Evolutionary conservation across 108 stramenopile genomes (phyloP), one percentile per base, ranked within the genome.

Genomic region (Bacterosira constricta): DNA sequence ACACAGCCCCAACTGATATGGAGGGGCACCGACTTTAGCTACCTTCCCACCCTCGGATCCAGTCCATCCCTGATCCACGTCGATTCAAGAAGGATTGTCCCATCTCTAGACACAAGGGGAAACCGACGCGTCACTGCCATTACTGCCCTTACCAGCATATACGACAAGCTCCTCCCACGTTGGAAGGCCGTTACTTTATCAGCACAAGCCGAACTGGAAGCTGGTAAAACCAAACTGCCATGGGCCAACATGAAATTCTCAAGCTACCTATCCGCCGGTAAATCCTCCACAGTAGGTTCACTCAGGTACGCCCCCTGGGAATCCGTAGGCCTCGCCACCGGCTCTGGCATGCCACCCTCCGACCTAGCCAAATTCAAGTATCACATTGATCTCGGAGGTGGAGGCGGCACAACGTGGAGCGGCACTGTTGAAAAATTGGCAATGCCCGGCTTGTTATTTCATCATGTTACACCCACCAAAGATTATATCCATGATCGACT

Each of bases 351-450:
- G n/a, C n/a, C n/a, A n/a, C n/a, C n/a, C n/a, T n/a, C n/a, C n/a
- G n/a, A n/a, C 51, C 21, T 52, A 21, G 51, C 51, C 9, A 10
- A 20, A 20, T 32, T 39, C 44, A 30, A 11, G 49, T 61, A 75
- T 27, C 74, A 75, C 41, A 75, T 75, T 21, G 74, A 75, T 34
- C 17, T 75, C 11, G 74, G 66, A 29, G 74, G 74, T 30, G 66
- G 58, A 49, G 74, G 74, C 0, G 74, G 74, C 10, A 75, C 74
- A 17, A 66, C 74, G 1, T 75, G 74, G 74, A 34, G 26, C 11
- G 75, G 75, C 35, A 77, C 75, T 17, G 63, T 77, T 9, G 36
- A 42, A 29, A 77, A 77, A 52, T 50, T 77, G 21, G 75, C 75
- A 8, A 60, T 77, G 53, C 75, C 75, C 2, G 75, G 75, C 11